Base-by-base conservation (phyloP, 148 eudicot species). In the Chenopodium formosanum region DNA sequence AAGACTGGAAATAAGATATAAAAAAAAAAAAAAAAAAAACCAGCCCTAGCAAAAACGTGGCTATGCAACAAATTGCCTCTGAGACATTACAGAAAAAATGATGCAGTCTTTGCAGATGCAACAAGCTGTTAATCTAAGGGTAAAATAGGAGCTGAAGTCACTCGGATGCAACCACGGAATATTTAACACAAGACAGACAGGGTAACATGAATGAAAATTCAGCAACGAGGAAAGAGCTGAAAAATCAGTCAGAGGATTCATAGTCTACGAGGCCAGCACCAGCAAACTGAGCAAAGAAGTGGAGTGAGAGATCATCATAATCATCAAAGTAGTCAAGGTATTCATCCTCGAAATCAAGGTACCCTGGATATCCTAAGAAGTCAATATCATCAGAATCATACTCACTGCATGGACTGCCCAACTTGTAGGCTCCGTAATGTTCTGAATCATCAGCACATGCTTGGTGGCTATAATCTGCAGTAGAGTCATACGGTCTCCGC, bases 401-500 rank as follows among this genome's bases (percentile, higher is more conserved):
- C 7, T 20, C n/a, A 20, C 53, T 50, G 53, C 1, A 50, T 13
- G 13, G 53, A 50, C 53, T 50, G 53, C 53, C 14, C 14, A 50
- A 50, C 53, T 2, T 32, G 11, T 52, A 19, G 10, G 14, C 25
- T 32, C 7, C 20, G 17, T 12, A 48, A 16, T 16, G 68, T 40
- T 14, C 48, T 9, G 20, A n/a, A 60, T 56, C 76, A 60, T 56
- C 76, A 23, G 23, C 1, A 63, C 3, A 62, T 44, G 69, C 62
- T 73, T 44, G 70, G 29, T 50, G 40, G 23, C 31, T 34, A 78
- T 77, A 80, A 75, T 85, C 90, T 65, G 62, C 44, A 1, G 76
- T 47, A 4, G 86, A 85, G 70, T 88, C 90, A 32, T 48, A 0
- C 10, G 88, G 87, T 48, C 27, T 50, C 25, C 77, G 78, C 72